Base-by-base conservation (phyloP, 148 eudicot species). In the Oxyria digyna region DNA sequence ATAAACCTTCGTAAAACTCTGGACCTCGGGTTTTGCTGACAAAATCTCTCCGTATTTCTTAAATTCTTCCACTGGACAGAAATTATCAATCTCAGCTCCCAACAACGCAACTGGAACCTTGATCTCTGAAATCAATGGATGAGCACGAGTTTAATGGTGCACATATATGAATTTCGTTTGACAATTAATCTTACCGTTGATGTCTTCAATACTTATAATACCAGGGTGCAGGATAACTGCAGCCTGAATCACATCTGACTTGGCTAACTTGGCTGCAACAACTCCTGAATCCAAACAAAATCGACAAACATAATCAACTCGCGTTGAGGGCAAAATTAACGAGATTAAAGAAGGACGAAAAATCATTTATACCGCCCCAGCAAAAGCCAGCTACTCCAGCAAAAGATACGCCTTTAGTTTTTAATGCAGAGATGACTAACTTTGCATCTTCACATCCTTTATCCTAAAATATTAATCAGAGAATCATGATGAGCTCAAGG, bases 371-470 rank as follows among this genome's bases (percentile, higher is more conserved):
- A 87, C 91, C 91, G 45, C 91, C 87, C 91, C 91, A 87, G 74
- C 91, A 87, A 77, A 87, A 84, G 31, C 88, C 91, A 33, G 79
- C 91, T 42, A 86, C 84, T 72, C 91, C 91, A 57, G 84, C 67
- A 8, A 78, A 75, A 67, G 80, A 46, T 13, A 78, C 64, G 48
- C 86, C 87, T 69, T 69, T 76, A 62, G 57, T 73, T 69, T 57
- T 86, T 45, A 84, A 64, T 73, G 84, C 81, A 42, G 76, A 81
- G 46, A 80, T 74, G 59, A 87, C 78, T 66, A 77, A 74, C 63
- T 80, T 82, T 62, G 91, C 88, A 80, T 87, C 76, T 78, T 82
- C 86, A 59, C 73, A 82, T 62, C 84, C 88, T 79, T 84, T 80
- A 55, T 78, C 91, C 88, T 84, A 57, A 32, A 0, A 48, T n/a